Evolutionary conservation across 2,329 filamentous ascomycete species (phyloP), one percentile per base, ranked within the genome.

Genomic region (Aspergillus pseudonomiae): DNA sequence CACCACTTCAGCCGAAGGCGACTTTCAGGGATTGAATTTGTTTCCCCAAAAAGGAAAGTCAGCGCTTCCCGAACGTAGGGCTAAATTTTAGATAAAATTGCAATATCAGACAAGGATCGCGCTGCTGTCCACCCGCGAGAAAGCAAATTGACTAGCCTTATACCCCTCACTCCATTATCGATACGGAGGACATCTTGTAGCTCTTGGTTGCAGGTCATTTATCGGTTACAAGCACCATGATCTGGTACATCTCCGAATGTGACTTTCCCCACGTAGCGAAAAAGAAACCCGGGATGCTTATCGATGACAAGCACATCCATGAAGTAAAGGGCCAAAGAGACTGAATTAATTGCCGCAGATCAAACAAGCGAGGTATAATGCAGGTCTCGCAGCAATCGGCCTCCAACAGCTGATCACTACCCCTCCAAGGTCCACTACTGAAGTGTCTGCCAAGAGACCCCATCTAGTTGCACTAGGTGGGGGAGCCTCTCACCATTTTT

Each of bases 401-500:
- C 19, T 21, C 57, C 34, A 9, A 39, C 46, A 57, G 34, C 53
- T 58, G 30, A 52, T 36, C 43, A 21, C 46, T 52, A 45, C 59
- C 58, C 61, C 58, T 54, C 48, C 41, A 61, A 43, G 63, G 48
- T 61, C 64, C 64, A 63, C 64, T 50, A 56, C 34, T 65, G 56
- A 64, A 61, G 39, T 61, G 61, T 59, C 59, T 39, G 64, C 64
- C 64, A 65, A 65, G 64, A 50, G 43, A 36, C 56, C 36, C 60
- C 45, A 57, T 60, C 30, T 28, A 53, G 26, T 56, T 52, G 53
- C 57, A 43, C 60, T 30, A 53, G 61, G 63, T 65, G 63, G 64
- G 55, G 64, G 55, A 53, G 30, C 26, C 60, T 50, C 56, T 39
- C 52, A 43, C 53, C 58, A 48, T 41, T 28, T 30, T 32, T 9